Percentiles rank a stretch among this genome's conserved stretches.
phyloP scores from a whole-genome alignment of 805 yeast genomes.

The Jamesozyma lodderae region DNA sequence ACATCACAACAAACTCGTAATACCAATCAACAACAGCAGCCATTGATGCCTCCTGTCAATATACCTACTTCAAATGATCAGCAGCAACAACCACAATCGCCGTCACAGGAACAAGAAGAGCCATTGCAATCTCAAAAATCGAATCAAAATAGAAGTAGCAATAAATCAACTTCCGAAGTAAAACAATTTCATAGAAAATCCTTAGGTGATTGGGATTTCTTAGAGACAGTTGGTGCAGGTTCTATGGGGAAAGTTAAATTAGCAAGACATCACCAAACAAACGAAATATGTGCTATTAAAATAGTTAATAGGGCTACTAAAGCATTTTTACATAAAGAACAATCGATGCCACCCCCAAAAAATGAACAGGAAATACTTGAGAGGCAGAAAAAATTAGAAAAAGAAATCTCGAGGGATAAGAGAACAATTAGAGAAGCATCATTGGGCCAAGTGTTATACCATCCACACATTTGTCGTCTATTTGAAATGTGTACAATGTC shows the following conservation, averaged over 20 bases:
- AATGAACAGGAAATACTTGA: constrained; percentile 45
- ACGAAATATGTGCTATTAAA: constrained; percentile 83
- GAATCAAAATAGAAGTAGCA: not conserved
- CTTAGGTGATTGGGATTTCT: constrained; percentile 95
- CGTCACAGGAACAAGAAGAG: not conserved
- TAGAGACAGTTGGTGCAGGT: constrained; percentile 95
- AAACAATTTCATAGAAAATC: constrained; percentile 68
- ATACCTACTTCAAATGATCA: constrained; percentile 6
- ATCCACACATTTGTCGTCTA: constrained; percentile 83
- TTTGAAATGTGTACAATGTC: constrained; percentile 96
- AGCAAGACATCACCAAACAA: constrained; percentile 76
- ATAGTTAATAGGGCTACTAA: constrained; percentile 88
- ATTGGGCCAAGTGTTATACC: constrained; percentile 78
- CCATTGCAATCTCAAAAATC: not conserved
- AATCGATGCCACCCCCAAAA: constrained; percentile 56
- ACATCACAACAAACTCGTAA: constrained; percentile 1
- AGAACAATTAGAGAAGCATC: constrained; percentile 95
- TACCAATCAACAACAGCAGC: constrained; percentile 7
- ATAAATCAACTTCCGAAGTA: not conserved
- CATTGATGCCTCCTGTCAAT: constrained; percentile 20
- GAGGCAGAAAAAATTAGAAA: constrained; percentile 61
- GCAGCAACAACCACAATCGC: constrained; percentile 6
- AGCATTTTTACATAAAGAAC: constrained; percentile 66
- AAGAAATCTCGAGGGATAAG: constrained; percentile 81
- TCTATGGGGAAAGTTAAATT: constrained; percentile 98